Evolutionary conservation across 202 grass and related monocot genomes (phyloP), one percentile per base, ranked within the genome.

Genomic region (Zoysia matrella): DNA sequence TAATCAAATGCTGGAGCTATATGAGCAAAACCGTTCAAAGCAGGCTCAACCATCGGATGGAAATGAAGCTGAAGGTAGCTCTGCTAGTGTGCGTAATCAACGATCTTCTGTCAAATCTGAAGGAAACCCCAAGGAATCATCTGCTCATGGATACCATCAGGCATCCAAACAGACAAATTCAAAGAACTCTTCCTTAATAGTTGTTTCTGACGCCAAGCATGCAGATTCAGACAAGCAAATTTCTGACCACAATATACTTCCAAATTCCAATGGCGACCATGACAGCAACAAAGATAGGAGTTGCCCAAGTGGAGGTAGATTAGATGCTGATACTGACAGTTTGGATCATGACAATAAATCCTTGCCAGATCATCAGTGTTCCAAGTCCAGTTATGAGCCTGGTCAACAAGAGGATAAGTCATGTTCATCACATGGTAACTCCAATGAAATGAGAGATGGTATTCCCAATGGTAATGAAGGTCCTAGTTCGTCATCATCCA

Each of bases 1-100:
- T 85, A 95, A 88, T 69, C 95, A 98, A 87, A 98, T 98, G 92
- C 83, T 98, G 88, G 95, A 98, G 84, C 60, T 98, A 36, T 98
- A 98, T 67, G 92, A 91, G 66, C 82, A 88, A 78, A 95, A 98
- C 54, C 88, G 88, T 71, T 76, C 82, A 1, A 60, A 86, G 41
- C 86, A 76, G 36, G 82, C 86, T 61, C 87, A 76, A 49, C 53
- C 81, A 67, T 91, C 88, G 40, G 89, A 90, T 44, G 86, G 86
- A 73, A 83, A 89, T 84, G 92, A 92, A 39, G 73, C 90, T 2
- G 88, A 98, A 79, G 90, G 88, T 46, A 91, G 86, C 82, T 88
- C 94, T 88, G 92, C 68, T 55, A 85, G 86, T 76, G 94, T 80
- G 50, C 81, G 64, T 39, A 92, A 92, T 87, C 86, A 86, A 74